Conservation (phyloP, 768 basidiomycete species). For the Mycena chlorophos region DNA sequence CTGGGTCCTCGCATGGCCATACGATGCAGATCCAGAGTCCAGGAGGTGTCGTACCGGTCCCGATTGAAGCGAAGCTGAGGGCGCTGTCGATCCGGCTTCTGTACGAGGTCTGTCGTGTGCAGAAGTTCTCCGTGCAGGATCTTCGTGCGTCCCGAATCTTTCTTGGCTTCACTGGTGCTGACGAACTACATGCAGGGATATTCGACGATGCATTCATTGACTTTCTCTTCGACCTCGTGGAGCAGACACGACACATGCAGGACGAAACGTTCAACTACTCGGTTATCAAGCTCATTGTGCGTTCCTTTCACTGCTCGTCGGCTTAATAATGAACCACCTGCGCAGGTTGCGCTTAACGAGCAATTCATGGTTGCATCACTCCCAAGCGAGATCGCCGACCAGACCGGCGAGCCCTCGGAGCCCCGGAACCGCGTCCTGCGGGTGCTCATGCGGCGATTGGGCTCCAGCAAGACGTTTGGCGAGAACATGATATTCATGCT, state of each 20-base stretch:
- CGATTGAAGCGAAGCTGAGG: slow-evolving; percentile 83
- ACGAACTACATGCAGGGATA: slow-evolving; percentile 47
- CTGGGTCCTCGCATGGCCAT: slow-evolving; percentile 37
- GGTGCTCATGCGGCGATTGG: slow-evolving; percentile 80
- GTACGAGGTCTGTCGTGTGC: slow-evolving; percentile 92
- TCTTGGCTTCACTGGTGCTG: not conserved
- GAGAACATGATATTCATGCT: slow-evolving; percentile 99
- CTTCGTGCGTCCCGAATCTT: slow-evolving; percentile 53
- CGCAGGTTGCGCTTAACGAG: slow-evolving; percentile 88
- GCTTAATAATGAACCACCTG: not conserved
- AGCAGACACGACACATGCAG: slow-evolving; percentile 81
- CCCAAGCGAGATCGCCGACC: slow-evolving; percentile 27
- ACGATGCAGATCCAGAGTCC: slow-evolving; percentile 27
- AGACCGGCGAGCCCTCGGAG: slow-evolving; percentile 31
- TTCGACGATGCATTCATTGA: slow-evolving; percentile 87
- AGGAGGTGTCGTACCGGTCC: slow-evolving; percentile 50
- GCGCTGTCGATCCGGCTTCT: slow-evolving; percentile 70
- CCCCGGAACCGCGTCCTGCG: slow-evolving; percentile 76
- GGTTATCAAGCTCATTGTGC: slow-evolving; percentile 89
- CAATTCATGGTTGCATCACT: slow-evolving; percentile 95
- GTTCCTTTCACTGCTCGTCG: slow-evolving; percentile 27
- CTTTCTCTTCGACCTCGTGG: slow-evolving; percentile 88
- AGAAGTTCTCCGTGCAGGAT: slow-evolving; percentile 76
- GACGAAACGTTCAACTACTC: slow-evolving; percentile 96
- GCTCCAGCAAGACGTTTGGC: slow-evolving; percentile 91